Evolutionary conservation across 192 early-diverging fungal species (phyloP).

Genomic region (Coemansia sp.): DNA sequence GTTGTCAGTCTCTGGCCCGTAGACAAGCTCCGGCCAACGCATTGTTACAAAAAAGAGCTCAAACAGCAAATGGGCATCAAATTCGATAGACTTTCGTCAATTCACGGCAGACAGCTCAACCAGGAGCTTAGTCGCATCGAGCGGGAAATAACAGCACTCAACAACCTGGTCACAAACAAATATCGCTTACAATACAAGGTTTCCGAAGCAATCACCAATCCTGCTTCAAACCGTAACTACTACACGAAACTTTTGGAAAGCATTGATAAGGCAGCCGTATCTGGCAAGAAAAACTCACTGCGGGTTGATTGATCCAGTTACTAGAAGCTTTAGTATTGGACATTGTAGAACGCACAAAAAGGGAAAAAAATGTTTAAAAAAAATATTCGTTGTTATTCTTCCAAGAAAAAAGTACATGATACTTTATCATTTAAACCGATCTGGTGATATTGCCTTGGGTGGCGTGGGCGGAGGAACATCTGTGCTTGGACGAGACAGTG

Average conservation of each 20-base stretch:
- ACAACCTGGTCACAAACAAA: constrained; percentile 27
- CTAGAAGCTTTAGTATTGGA: neutral
- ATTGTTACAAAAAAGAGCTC: constrained; percentile 65
- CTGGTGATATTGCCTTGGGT: constrained; percentile 15
- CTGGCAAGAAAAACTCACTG: constrained; percentile 23
- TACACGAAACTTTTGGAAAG: constrained; percentile 39
- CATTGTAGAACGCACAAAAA: no score
- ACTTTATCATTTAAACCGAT: constrained; percentile 12
- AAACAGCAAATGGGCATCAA: constrained; percentile 39
- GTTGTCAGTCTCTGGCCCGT: constrained; percentile 63
- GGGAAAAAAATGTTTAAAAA: no score
- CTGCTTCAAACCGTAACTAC: constrained; percentile 37
- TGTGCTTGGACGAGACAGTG: constrained; percentile 20
- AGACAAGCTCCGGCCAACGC: constrained; percentile 67
- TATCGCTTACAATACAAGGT: constrained; percentile 28
- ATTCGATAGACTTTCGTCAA: constrained; percentile 25
- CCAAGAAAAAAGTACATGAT: neutral
- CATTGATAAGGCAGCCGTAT: constrained; percentile 32
- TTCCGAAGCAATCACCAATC: constrained; percentile 23
- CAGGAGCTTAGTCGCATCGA: constrained; percentile 12
- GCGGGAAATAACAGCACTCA: constrained; percentile 28
- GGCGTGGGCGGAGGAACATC: constrained; percentile 14
- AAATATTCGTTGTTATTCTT: no score
- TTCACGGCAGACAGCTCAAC: constrained; percentile 31
- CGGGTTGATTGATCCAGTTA: constrained; percentile 29